Evolutionary conservation across 2,329 filamentous ascomycete species (phyloP), one percentile per base, ranked within the genome.

Genomic region (Colletotrichum sansevieriae): DNA sequence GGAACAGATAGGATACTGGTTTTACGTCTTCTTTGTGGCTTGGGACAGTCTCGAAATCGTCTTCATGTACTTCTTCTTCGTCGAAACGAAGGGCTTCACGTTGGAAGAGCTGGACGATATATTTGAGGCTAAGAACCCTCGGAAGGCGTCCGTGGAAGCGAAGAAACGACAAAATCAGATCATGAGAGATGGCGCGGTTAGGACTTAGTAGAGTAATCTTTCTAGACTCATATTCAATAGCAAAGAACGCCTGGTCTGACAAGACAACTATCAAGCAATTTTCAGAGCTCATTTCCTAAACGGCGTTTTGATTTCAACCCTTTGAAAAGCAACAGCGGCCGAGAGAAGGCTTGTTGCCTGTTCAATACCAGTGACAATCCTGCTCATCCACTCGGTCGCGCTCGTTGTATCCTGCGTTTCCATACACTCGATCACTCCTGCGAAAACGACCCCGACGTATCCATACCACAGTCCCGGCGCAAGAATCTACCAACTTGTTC

Each of bases 101-200:
- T 82, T 88, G 4, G 85, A 88, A 72, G 85, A 88, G 72, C 79
- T 88, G 54, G 85, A 85, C 57, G 83, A 83, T 74, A 84, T 87
- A 72, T 87, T 88, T 75, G 78, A 79, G 70, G 78, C 78, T 12
- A 75, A 77, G 39, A 76, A 75, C 7, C 78, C 6, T 70, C 78
- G n/a, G 74, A 79, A 62, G 74, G 78, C 60, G 18, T 79, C 20
- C 72, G 77, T 41, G 74, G 75, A 81, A 56, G 77, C 79, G 3
- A 72, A 76, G 8, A 79, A 81, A 37, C 78, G 78, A 12, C 76
- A 78, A 3, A 77, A 78, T 44, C 75, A 71, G 3, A 74, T 74
- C 33, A 35, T 76, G 51, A 66, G 63, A 22, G 22, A 47, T 25
- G 49, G 57, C 6, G 33, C 25, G 10, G 12, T 39, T 9, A 13